Base-by-base conservation (phyloP, 208 protist species). In the Vickermania ingenoplastis region DNA sequence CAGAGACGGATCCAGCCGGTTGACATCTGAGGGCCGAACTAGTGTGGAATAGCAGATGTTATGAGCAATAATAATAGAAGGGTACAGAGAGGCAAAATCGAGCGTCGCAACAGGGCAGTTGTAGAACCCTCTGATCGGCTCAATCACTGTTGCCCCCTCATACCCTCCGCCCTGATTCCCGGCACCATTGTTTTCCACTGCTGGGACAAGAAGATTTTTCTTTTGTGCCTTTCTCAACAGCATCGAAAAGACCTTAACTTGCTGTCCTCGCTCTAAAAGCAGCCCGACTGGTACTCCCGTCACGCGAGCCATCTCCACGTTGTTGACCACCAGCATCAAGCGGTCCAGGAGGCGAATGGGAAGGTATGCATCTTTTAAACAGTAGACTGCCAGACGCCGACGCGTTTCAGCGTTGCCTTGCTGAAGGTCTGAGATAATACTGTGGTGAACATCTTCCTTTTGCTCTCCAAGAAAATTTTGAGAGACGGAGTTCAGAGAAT, bases 21-120 rank as follows among this genome's bases (percentile, higher is more conserved):
- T 69, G 24, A 97, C 98, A 2, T 91, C 76, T 1, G 51, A 1
- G 7, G 69, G 74, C 0, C 74, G 75, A 14, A 96, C 69, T n/a
- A 91, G 69, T 24, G 91, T 95, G 49, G 87, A 98, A 75, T 99
- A 99, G 77, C 98, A 99, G 31, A 99, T 78, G 78, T 99, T 99
- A 81, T 99, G 98, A 2, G 99, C 98, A 71, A 99, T 99, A 94
- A 99, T 99, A 79, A 99, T 99, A n/a, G 97, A 99, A 21, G 99
- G 99, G 84, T 99, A 99, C 52, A 99, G 94, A 41, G 97, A 99
- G 14, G 97, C 93, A 75, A 99, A 99, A 77, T 99, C 99, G 24
- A 99, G 87, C 1, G 98, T 99, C 2, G 92, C 83, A 57, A 99
- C 98, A 22, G 98, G 97, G 63, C 82, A 90, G 97, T 97, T 88